Conservation (phyloP, 768 basidiomycete species). For the Ramaria rubella region DNA sequence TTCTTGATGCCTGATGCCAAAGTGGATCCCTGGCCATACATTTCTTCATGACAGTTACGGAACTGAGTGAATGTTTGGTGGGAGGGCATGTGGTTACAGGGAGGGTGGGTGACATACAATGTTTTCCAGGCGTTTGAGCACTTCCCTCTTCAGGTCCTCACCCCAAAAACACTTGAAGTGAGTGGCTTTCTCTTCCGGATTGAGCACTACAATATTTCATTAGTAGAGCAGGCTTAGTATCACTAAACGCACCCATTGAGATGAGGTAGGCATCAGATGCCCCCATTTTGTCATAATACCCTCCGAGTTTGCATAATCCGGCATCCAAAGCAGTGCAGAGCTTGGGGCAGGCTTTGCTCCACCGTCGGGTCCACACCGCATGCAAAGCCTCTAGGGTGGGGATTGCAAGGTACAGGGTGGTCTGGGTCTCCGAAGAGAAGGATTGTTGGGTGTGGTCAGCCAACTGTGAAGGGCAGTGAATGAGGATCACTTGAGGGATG, state of each 20-base stretch:
- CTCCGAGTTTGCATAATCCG: constrained; percentile 22
- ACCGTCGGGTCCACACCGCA: background rate
- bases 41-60: background rate
- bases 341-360: background rate
- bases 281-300: constrained; percentile 28
- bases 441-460: background rate
- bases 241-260: constrained; percentile 13
- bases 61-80: no score
- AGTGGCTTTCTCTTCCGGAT: background rate
- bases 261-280: constrained; percentile 26
- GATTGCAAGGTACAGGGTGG: background rate
- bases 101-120: background rate
- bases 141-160: background rate
- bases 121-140: background rate
- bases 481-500: background rate
- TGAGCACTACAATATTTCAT: background rate
- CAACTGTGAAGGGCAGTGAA: background rate
- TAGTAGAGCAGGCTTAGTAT: background rate
- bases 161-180: background rate
- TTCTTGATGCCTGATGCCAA: background rate
- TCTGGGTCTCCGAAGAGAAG: constrained; percentile 1
- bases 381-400: background rate
- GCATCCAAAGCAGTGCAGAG: constrained; percentile 21
- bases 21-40: background rate
- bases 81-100: background rate